phyloP scores from a whole-genome alignment of 176 grass and related monocot species.

The Zizania latifolia region DNA sequence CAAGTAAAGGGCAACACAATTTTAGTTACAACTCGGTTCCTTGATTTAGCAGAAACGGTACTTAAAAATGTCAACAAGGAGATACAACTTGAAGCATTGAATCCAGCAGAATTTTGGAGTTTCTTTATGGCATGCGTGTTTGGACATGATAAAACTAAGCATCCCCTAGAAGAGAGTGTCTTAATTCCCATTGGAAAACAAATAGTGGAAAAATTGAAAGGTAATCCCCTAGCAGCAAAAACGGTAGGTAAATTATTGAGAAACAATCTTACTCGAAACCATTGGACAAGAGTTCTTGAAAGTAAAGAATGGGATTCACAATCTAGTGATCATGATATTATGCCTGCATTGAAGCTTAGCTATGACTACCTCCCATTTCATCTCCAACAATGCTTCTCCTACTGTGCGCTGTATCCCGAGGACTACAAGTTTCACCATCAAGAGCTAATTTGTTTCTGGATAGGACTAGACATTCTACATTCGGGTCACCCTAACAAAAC shows the following conservation, averaged over 20 bases:
- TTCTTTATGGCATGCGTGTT: constrained; percentile 21
- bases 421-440: neutral
- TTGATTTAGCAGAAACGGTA: neutral
- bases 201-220: neutral
- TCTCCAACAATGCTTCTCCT: constrained; percentile 25
- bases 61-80: neutral
- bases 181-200: neutral
- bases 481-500: neutral
- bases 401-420: constrained; percentile 17
- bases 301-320: constrained; percentile 28
- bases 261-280: neutral
- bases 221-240: constrained; percentile 14
- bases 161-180: too few relatives aligned
- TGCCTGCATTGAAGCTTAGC: constrained; percentile 36
- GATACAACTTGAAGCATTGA: neutral
- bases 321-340: neutral
- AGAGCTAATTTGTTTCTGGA: constrained; percentile 27
- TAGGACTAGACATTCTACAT: neutral
- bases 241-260: constrained; percentile 19
- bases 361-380: constrained; percentile 18
- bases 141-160: neutral
- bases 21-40: constrained; percentile 22
- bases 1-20: neutral
- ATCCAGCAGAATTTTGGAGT: neutral
- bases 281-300: constrained; percentile 17